phyloP scores from a whole-genome alignment of 345 rosid species.

The Linum usitatissimum region DNA sequence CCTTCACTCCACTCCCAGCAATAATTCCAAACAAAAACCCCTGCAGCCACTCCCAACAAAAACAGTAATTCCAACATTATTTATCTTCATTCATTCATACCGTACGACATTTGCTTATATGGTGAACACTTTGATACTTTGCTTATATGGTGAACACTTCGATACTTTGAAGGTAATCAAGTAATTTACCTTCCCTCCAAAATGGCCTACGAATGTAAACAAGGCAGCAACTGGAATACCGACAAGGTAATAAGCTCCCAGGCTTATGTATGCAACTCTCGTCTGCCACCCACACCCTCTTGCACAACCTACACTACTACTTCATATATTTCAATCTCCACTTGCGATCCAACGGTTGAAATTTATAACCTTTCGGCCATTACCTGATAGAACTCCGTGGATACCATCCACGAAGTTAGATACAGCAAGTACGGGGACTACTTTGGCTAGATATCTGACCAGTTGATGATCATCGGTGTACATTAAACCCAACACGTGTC shows the following conservation, averaged over 20 bases:
- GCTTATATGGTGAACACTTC: too few species aligned
- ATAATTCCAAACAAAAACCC: neutral
- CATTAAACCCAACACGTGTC: neutral
- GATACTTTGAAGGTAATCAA: too few species aligned
- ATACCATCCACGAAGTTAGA: neutral
- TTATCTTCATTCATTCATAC: too few species aligned
- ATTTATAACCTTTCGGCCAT: too few species aligned
- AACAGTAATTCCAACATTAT: too few species aligned
- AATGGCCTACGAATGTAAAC: slow-evolving; percentile 1
- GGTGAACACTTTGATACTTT: too few species aligned
- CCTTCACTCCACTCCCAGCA: neutral
- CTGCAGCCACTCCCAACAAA: too few species aligned
- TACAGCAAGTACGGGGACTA: neutral
- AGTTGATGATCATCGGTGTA: neutral
- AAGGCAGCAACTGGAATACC: slow-evolving; percentile 10
- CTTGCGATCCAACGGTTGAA: too few species aligned
- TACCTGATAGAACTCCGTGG: neutral
- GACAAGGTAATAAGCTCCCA: slow-evolving; percentile 8
- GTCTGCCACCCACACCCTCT: slow-evolving; percentile 19
- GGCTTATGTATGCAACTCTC: slow-evolving; percentile 9
- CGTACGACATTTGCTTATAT: too few species aligned
- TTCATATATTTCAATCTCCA: too few species aligned
- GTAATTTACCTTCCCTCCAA: slow-evolving; percentile 11
- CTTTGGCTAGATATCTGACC: neutral
- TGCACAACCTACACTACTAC: slow-evolving; percentile 1